Conservation (phyloP, 192 early-diverging fungal species). For the Coemansia biformis region DNA sequence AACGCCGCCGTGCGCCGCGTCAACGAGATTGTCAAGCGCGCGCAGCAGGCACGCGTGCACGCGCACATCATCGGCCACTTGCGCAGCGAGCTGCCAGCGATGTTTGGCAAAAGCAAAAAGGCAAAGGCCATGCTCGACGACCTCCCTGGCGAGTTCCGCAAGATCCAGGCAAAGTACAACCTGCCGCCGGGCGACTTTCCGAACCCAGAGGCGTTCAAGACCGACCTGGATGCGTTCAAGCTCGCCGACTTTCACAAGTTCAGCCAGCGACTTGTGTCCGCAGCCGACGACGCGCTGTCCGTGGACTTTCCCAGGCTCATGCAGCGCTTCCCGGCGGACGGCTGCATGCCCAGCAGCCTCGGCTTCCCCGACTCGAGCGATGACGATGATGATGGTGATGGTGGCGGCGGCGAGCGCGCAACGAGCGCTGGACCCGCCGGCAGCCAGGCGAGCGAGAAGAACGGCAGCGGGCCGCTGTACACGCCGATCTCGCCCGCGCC, state of each 20-base stretch:
- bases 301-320: constrained; percentile 72
- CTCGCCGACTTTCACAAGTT: constrained; percentile 76
- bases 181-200: constrained; percentile 82
- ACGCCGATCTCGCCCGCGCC: constrained; percentile 1
- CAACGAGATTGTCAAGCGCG: constrained; percentile 87
- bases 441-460: constrained; percentile 15
- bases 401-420: too few species aligned
- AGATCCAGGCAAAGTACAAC: constrained; percentile 65
- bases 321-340: constrained; percentile 61
- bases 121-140: constrained; percentile 66
- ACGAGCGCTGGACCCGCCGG: too few species aligned
- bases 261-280: constrained; percentile 60
- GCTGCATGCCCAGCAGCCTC: constrained; percentile 29
- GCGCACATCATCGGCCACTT: constrained; percentile 80
- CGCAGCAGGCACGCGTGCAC: constrained; percentile 73
- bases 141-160: constrained; percentile 68
- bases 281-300: constrained; percentile 69
- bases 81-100: constrained; percentile 72
- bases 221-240: constrained; percentile 67
- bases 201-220: constrained; percentile 64
- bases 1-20: constrained; percentile 80
- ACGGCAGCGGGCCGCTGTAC: constrained; percentile 2
- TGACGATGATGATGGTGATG: neutral
- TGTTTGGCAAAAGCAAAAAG: constrained; percentile 76
- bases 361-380: constrained; percentile 8